A percentile compares a stretch with the other conserved stretches of the same genome.
These are phyloP conservation scores for Diaporthe vaccinii DNA, from an alignment of 2,329 filamentous ascomycete genomes.

Conservation along the genomic window DNA sequence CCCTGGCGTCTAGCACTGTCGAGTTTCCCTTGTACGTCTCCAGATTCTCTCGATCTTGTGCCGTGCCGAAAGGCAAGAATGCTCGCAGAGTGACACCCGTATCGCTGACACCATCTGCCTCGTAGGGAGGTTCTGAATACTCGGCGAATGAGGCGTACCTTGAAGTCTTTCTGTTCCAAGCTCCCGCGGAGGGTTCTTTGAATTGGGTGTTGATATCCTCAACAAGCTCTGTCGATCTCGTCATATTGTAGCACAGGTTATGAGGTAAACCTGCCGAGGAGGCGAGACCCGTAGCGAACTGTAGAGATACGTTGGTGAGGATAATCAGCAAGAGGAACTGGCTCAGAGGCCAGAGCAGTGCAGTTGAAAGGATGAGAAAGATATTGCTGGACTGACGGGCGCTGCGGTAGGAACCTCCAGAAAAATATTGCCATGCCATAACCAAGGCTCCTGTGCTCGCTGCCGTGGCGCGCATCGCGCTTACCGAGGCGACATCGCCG, in stretches of 20 bases:
- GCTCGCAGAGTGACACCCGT: conserved; percentile 1
- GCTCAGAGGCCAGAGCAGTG: not conserved
- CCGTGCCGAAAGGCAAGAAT: conserved; percentile 1
- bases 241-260: not conserved
- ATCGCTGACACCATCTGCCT: conserved; percentile 13
- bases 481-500: not conserved
- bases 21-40: not conserved
- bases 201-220: too few species aligned
- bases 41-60: not conserved
- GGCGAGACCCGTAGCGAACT: not conserved
- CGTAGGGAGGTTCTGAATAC: not conserved
- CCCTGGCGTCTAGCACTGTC: not conserved
- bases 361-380: not conserved
- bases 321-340: not conserved
- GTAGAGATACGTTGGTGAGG: not conserved
- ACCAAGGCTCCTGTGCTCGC: not conserved
- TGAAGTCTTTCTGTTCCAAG: not conserved
- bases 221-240: too few species aligned
- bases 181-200: not conserved
- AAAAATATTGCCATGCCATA: not conserved
- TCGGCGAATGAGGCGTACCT: conserved; percentile 2
- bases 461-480: not conserved
- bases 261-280: not conserved
- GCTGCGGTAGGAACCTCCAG: not conserved
- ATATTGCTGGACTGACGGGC: not conserved